Evolutionary conservation across 192 early-diverging fungal genomes (phyloP), one percentile per base, ranked within the genome.

Genomic region (Chytriomyces sp.): DNA sequence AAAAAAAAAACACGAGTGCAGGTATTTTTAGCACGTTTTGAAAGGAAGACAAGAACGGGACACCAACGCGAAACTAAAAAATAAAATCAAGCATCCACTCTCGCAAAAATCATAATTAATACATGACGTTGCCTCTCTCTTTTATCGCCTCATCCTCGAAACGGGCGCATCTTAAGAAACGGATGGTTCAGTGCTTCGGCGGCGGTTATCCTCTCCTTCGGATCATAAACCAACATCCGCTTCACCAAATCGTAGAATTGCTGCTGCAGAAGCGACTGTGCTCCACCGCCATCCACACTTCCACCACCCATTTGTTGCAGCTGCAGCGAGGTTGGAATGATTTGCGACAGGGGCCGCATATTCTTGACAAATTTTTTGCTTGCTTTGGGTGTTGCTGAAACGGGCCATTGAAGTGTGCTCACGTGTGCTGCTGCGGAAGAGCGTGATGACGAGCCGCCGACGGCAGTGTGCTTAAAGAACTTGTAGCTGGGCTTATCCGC

Each of bases 111-210:
- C 13, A 57, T 11, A 57, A 57, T 11, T 57, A 20, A 0, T 57
- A 57, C 11, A 20, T 57, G 20, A 11, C 13, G 1, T 57, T 57
- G 28, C 28, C 28, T 35, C 28, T 35, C 2, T 35, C 2, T 35
- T 35, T 35, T 43, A 45, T 28, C 35, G 47, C 13, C 10, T 16
- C 50, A 28, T 50, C 44, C 9, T 71, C 50, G 18, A 10, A 71
- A 9, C 8, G 9, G 26, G 44, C 67, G 62, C n/a, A 35, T 35
- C 28, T 43, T 28, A 79, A 98, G 93, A 80, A 97, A 98, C 46
- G 90, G 91, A 79, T 97, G 95, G 26, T 89, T 80, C 62, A 95
- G 85, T 4, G 97, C 97, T 57, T 95, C 87, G 10, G 89, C 84
- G 13, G 97, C 95, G 5, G 93, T 88, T 50, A 97, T 92, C 49